Conservation (phyloP, 1,284 basidiomycete species). For the Thecaphora frezii region DNA sequence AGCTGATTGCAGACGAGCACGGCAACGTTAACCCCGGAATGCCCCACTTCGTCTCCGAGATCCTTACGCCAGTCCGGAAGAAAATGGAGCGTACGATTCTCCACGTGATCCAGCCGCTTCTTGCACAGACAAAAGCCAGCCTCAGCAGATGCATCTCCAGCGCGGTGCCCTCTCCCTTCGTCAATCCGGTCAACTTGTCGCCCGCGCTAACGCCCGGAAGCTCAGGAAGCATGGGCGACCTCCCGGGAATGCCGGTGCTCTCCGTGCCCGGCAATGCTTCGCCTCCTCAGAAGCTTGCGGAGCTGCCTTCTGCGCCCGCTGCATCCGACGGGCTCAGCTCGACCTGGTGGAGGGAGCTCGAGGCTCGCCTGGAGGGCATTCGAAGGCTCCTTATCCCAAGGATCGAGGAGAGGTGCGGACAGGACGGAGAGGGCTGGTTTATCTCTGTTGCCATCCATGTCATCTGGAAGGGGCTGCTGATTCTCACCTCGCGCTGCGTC, state of each 20-base stretch:
- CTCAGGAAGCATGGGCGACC: background rate
- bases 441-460: slow-evolving; percentile 54
- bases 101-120: slow-evolving; percentile 55
- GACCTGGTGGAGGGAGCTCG: slow-evolving; percentile 51
- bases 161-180: slow-evolving; percentile 46
- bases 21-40: slow-evolving; percentile 39
- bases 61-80: slow-evolving; percentile 55
- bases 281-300: slow-evolving; percentile 15
- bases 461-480: slow-evolving; percentile 56
- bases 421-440: slow-evolving; percentile 57
- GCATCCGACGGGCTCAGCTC: slow-evolving; percentile 5
- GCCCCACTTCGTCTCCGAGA: slow-evolving; percentile 55
- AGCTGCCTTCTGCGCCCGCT: slow-evolving; percentile 12
- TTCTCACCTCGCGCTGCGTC: slow-evolving; percentile 47
- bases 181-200: slow-evolving; percentile 24
- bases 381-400: slow-evolving; percentile 49
- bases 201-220: slow-evolving; percentile 22
- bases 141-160: slow-evolving; percentile 40
- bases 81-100: slow-evolving; percentile 56
- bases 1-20: slow-evolving; percentile 40
- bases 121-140: slow-evolving; percentile 40
- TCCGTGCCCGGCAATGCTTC: slow-evolving; percentile 20
- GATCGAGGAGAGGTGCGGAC: slow-evolving; percentile 50
- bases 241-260: background rate
- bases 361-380: slow-evolving; percentile 50